Evolutionary conservation across 257 asterid genomes (phyloP), one percentile per base, ranked within the genome.

Genomic region (Solanum chilense): DNA sequence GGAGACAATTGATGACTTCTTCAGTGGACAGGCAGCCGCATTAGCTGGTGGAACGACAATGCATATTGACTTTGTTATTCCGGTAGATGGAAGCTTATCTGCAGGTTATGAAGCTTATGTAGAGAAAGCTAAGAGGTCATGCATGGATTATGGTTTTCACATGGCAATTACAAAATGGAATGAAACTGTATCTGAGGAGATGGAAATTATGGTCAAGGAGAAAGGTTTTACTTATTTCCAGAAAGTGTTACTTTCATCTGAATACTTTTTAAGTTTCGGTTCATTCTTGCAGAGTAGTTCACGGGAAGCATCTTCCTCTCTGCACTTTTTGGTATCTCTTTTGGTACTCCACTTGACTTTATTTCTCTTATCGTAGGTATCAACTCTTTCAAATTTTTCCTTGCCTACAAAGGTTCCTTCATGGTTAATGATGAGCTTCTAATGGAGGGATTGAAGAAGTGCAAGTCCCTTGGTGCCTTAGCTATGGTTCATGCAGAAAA

Each of bases 81-180:
- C 99, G 33, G 93, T 93, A 70, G 93, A 96, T 82, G 99, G 99
- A 74, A 95, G 96, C 91, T 91, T 97, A 88, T 93, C 95, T 27
- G 93, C 94, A 60, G 99, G 99, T 44, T 94, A 71, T 86, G 94
- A 93, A 89, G 88, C 96, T 82, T 95, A 97, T 83, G 95, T 91
- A 21, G 92, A 92, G 84, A 97, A 97, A 89, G 95, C 99, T 33
- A 91, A 92, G 92, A 91, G n/a, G 56, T 93, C 99, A n/a, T 90
- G 92, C 93, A 97, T 95, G 98, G 99, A 97, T 91, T 97, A 97
- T 89, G 99, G 99, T 70, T 96, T 97, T 93, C 99, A 97, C 91
- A 95, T 97, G 99, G 98, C 99, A 84, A 88, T 97, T 89, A 97
- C 99, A 33, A 97, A 97, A 90, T 97, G 99, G 99, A 98, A 97